Evolutionary conservation across 495 filamentous ascomycete genomes (phyloP), one percentile per base, ranked within the genome.

Genomic region (Clohesyomyces aquaticus): DNA sequence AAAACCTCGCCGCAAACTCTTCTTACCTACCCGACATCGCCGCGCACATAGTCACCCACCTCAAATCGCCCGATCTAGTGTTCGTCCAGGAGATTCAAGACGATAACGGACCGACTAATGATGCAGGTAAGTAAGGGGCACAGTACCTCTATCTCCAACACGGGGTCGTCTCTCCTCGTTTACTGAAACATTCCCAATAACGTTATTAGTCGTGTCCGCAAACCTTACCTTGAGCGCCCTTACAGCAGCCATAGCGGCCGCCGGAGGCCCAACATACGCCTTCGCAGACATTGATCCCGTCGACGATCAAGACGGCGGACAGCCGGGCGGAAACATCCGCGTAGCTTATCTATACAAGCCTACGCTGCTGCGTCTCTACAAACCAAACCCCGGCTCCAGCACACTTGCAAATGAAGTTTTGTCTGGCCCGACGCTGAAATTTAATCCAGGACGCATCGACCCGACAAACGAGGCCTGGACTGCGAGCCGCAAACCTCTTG

Each of bases 21-120:
- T 46, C 71, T 4, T 78, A 82, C 29, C 70, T 86, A 14, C 66
- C 74, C 32, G 61, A 65, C 6, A 73, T 87, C 14, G 85, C 85
- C 18, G 56, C 65, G 18, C 83, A 87, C 51, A 82, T 87, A 52
- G 82, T 80, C 25, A 74, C 77, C 42, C 79, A 81, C 65, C 72
- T 87, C 29, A 75, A 76, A 14, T 75, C 76, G 1, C 85, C 85
- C 1, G 78, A 81, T 59, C 63, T 88, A 0, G 26, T 88, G 18
- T 84, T 83, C 53, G 43, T 88, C 14, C 85, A 88, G 65, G 85
- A 87, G 68, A 70, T 87, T 63, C 85, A 87, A 65, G 85, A 88
- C 63, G 76, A 85, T 67, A 75, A 67, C 64, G 85, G 85, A 35
- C 59, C 76, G 3, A 80, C 76, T 4, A 74, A 85, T 67, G 77